Evolutionary conservation across 108 stramenopile genomes (phyloP).

Genomic region (Fragilariopsis cylindrus): DNA sequence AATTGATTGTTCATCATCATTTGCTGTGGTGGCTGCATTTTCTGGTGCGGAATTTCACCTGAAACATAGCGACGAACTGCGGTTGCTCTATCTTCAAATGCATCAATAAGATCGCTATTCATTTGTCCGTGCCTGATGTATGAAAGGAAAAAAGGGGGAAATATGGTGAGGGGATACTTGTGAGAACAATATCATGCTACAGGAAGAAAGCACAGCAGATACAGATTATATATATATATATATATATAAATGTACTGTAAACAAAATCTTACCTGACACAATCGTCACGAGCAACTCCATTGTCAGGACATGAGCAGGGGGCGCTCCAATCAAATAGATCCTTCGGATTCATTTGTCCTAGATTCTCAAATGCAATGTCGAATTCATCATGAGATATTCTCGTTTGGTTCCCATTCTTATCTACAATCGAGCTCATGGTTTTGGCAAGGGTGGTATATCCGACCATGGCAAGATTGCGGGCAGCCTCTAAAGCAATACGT

Average conservation of each 20-base stretch:
- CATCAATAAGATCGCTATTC: slow-evolving; percentile 64
- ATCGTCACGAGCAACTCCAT: slow-evolving; percentile 71
- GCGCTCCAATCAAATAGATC: slow-evolving; percentile 74
- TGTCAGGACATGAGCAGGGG: slow-evolving; percentile 82
- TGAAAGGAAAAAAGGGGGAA: background rate
- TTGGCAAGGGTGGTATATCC: slow-evolving; percentile 80
- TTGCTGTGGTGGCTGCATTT: slow-evolving; percentile 22
- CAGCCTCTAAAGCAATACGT: slow-evolving; percentile 77
- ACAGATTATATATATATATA: background rate
- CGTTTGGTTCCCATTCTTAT: slow-evolving; percentile 35
- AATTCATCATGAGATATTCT: slow-evolving; percentile 46
- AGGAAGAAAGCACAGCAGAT: background rate
- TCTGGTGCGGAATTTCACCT: slow-evolving; percentile 13
- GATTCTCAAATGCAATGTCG: slow-evolving; percentile 54
- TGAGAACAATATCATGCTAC: background rate
- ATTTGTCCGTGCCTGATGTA: slow-evolving; percentile 78
- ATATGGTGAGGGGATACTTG: background rate
- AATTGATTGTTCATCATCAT: slow-evolving; percentile 26
- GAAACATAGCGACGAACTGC: slow-evolving; percentile 49
- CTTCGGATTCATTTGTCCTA: slow-evolving; percentile 40
- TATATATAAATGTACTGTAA: background rate
- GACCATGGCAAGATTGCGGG: slow-evolving; percentile 84
- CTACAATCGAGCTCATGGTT: slow-evolving; percentile 43
- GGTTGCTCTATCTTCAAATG: slow-evolving; percentile 59
- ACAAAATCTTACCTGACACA: slow-evolving; percentile 66